Base-by-base conservation (phyloP, 2,329 filamentous ascomycete genomes). In the Aureobasidium pullulans region DNA sequence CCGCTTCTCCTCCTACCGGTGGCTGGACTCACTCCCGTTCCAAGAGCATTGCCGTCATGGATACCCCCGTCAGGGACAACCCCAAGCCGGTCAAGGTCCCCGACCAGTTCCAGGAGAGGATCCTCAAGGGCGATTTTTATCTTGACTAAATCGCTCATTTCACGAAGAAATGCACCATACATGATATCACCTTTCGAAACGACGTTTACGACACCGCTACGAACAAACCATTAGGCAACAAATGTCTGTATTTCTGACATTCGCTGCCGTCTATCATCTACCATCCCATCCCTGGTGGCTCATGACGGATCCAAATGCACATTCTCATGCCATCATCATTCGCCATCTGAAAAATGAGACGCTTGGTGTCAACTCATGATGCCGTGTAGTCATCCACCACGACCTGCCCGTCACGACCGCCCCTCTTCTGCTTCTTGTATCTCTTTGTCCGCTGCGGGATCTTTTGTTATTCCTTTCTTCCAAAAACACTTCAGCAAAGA, bases 41-140 rank as follows among this genome's bases (percentile, higher is more conserved):
- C 69, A 88, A 85, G 77, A 90, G 87, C 60, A 79, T 90, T 61
- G 77, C 83, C 28, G 74, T 80, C 63, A 81, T 83, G 79, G 82
- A 85, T 66, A 69, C 74, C 60, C 74, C 79, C 64, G 76, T 75
- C 5, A 76, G 76, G 59, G 75, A 81, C 65, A 79, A 80, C 67
- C 77, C 78, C 43, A 95, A 93, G 79, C 70, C 74, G 53, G 69
- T 73, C 34, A 75, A 73, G 64, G 73, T 75, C 31, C 92, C 93
- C 32, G 94, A 99, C 76, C 88, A 88, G 63, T 94, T 96, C 77
- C 92, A 96, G 75, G 94, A 99, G 81, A 85, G 95, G 66, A 97
- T 99, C 68, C 81, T 99, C 66, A 94, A 96, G 77, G 94, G 93
- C 47, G 94, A 99, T 70, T 97, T 99, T 69, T 94, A 94, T 78